These are phyloP conservation scores for Lactifluus pinguis DNA, from an alignment of 768 basidiomycete species.

Conservation along the genomic window DNA sequence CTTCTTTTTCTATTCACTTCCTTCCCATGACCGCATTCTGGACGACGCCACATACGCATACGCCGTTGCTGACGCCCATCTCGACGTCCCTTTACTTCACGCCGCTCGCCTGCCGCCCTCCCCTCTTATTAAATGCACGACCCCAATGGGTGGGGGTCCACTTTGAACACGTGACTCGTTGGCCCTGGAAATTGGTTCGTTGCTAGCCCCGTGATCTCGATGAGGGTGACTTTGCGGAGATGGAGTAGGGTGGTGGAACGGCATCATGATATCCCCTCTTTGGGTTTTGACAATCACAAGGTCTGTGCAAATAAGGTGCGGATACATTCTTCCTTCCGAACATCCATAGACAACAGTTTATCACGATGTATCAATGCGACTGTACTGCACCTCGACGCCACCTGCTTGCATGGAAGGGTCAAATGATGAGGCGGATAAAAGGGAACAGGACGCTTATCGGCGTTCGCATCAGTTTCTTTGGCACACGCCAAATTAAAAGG, in stretches of 20 bases:
- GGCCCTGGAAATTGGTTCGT: not conserved
- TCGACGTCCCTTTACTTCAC: not conserved
- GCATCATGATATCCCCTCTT: not conserved
- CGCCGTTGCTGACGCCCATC: conserved; percentile 4
- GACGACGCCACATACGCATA: conserved; percentile 9
- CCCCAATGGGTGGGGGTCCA: not conserved
- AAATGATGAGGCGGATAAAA: not conserved
- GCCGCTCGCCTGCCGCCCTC: not conserved
- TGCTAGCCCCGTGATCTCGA: conserved; percentile 83
- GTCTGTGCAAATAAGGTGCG: not conserved
- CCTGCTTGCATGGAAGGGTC: not conserved
- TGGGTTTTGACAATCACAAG: not conserved
- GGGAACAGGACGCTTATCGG: not conserved
- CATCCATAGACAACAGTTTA: not conserved
- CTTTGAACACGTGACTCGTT: not conserved
- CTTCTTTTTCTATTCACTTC: conserved; percentile 4
- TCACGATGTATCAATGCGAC: not conserved
- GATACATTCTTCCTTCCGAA: not conserved
- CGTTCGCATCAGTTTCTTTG: not conserved
- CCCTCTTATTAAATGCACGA: not conserved
- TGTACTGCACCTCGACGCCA: not conserved
- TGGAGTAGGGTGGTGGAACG: conserved; percentile 38
- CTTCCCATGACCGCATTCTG: conserved; percentile 4
- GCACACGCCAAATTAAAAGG: not conserved
- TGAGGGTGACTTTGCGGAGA: conserved; percentile 79